Conservation (phyloP, 148 eudicot species). For the Fagopyrum tataricum region DNA sequence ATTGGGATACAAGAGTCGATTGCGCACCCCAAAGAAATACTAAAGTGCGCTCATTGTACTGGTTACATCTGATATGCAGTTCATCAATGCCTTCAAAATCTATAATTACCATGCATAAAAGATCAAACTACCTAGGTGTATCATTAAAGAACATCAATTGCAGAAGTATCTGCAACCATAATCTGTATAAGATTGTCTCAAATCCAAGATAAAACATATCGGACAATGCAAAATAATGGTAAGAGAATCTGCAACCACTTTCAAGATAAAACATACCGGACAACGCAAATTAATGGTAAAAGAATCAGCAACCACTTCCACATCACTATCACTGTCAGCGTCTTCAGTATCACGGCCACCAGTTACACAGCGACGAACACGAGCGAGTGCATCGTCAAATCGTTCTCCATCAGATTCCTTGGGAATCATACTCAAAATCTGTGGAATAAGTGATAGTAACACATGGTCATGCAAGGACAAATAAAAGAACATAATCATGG, state of each 20-base stretch:
- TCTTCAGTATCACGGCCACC: conserved; percentile 53
- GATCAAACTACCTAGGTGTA: neutral
- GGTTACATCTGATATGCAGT: neutral
- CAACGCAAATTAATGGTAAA: conserved; percentile 63
- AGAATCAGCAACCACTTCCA: conserved; percentile 73
- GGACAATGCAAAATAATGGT: conserved; percentile 68
- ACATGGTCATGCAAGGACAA: neutral
- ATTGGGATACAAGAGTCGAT: too few species aligned
- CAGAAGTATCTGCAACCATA: neutral
- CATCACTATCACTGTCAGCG: conserved; percentile 74
- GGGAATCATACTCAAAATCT: conserved; percentile 58
- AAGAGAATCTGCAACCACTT: conserved; percentile 37
- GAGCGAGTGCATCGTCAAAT: conserved; percentile 60
- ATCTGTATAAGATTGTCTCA: neutral
- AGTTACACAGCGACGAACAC: conserved; percentile 65
- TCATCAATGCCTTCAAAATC: neutral
- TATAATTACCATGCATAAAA: neutral
- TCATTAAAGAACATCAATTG: neutral
- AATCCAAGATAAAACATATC: conserved; percentile 28
- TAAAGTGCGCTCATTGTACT: neutral
- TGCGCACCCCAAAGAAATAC: too few species aligned
- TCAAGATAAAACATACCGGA: conserved; percentile 41
- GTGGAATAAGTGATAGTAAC: neutral
- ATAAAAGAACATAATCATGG: neutral
- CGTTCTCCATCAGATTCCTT: conserved; percentile 53